Percentiles rank a stretch among this genome's conserved stretches.
Evolutionary conservation across 768 basidiomycete species (phyloP).

Genomic region (Boletus patriciae): DNA sequence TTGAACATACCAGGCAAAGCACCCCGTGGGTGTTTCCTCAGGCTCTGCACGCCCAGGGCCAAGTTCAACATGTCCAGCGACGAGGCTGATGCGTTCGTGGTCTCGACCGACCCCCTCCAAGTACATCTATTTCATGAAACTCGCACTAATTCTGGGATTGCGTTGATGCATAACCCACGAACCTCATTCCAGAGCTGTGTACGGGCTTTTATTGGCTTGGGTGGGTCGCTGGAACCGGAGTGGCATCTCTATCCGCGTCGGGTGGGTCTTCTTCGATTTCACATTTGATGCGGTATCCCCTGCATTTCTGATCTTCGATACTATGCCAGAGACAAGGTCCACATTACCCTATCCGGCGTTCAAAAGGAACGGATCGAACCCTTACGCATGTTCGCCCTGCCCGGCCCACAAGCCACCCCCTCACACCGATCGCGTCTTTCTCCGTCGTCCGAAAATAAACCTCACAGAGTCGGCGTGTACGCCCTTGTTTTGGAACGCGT

Average conservation of each 20-base stretch:
- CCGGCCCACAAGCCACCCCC: conserved; percentile 61
- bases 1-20: too few relatives aligned
- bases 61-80: conserved; percentile 18
- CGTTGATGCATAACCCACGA: conserved; percentile 64
- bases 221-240: conserved; percentile 92
- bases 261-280: conserved; percentile 40
- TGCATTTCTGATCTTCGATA: not conserved
- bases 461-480: conserved; percentile 89
- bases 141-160: not conserved
- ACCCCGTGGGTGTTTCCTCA: too few relatives aligned
- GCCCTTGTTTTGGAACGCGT: conserved; percentile 91
- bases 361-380: conserved; percentile 88
- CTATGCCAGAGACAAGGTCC: conserved; percentile 64
- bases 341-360: conserved; percentile 85
- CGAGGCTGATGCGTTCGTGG: conserved; percentile 51
- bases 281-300: not conserved
- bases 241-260: conserved; percentile 71
- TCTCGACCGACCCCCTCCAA: conserved; percentile 61
- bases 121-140: conserved; percentile 35
- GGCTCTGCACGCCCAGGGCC: too few relatives aligned
- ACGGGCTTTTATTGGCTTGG: conserved; percentile 81
- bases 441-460: conserved; percentile 67
- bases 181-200: conserved; percentile 85
- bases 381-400: conserved; percentile 84
- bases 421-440: conserved; percentile 72